These are phyloP conservation scores for Penstemon newberryi DNA, from an alignment of 257 asterid species.

Conservation along the genomic window DNA sequence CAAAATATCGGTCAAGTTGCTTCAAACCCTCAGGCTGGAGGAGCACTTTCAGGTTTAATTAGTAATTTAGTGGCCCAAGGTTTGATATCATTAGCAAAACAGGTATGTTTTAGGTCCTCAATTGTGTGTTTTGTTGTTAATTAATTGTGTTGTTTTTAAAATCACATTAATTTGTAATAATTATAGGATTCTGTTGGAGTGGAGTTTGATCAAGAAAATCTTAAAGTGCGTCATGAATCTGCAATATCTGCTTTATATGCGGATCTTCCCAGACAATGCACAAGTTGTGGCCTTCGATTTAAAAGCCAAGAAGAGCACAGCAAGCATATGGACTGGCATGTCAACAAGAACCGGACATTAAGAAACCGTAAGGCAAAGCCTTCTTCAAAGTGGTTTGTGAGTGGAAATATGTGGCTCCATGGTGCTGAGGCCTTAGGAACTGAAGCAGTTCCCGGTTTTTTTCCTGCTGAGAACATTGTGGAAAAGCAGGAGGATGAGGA, in stretches of 20 bases:
- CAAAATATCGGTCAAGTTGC: conserved; percentile 47
- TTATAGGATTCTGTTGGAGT: conserved; percentile 69
- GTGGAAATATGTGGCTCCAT: conserved; percentile 79
- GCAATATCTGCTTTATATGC: conserved; percentile 66
- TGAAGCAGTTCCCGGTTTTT: conserved; percentile 71
- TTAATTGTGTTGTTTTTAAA: conserved; percentile 3
- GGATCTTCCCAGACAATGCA: conserved; percentile 94
- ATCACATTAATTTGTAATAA: conserved; percentile 29
- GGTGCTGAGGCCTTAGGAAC: conserved; percentile 82
- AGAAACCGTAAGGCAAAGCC: conserved; percentile 82
- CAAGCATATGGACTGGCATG: conserved; percentile 99
- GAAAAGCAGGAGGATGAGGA: conserved; percentile 79
- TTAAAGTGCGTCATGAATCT: conserved; percentile 75
- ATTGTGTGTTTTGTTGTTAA: conserved; percentile 4
- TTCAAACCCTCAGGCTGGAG: conserved; percentile 48
- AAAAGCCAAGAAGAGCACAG: conserved; percentile 90
- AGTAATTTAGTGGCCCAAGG: conserved; percentile 83
- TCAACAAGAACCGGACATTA: conserved; percentile 72
- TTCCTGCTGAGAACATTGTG: conserved; percentile 57
- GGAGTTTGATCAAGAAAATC: conserved; percentile 74
- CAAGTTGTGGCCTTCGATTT: conserved; percentile 83
- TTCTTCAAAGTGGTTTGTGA: conserved; percentile 93
- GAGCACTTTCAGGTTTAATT: conserved; percentile 59
- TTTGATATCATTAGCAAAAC: conserved; percentile 62
- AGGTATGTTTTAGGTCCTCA: conserved; percentile 45